phyloP scores from a whole-genome alignment of 129 eudicot species.

The Flaveria ramosissima region DNA sequence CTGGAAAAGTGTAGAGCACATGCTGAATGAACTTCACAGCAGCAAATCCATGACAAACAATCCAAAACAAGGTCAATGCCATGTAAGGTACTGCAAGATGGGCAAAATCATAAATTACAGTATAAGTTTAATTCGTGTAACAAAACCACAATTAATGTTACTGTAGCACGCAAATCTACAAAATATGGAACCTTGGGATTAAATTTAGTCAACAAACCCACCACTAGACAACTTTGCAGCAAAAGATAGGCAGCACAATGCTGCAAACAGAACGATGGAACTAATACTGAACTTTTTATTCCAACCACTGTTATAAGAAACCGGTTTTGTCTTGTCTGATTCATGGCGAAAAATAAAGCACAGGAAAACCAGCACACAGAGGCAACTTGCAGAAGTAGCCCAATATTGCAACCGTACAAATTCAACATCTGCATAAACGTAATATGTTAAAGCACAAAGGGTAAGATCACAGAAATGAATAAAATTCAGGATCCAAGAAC shows the following conservation, averaged over 20 bases:
- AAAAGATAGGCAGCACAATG: slow-evolving; percentile 43
- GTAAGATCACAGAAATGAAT: background rate
- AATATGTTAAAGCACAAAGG: slow-evolving; percentile 22
- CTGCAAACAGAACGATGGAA: slow-evolving; percentile 41
- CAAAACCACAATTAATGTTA: background rate
- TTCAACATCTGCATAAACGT: slow-evolving; percentile 51
- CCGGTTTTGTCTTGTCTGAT: slow-evolving; percentile 25
- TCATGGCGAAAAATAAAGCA: slow-evolving; percentile 35
- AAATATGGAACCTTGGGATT: background rate
- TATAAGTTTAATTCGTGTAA: slow-evolving; percentile 4
- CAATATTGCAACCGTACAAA: slow-evolving; percentile 65
- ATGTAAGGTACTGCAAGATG: slow-evolving; percentile 48
- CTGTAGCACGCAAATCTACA: background rate
- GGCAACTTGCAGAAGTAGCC: slow-evolving; percentile 62
- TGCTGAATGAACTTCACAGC: slow-evolving; percentile 69
- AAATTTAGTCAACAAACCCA: slow-evolving; percentile 24
- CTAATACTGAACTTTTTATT: slow-evolving; percentile 35
- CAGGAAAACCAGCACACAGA: slow-evolving; percentile 60
- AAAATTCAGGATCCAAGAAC: background rate
- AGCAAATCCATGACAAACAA: slow-evolving; percentile 63
- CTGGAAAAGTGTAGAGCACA: slow-evolving; percentile 69
- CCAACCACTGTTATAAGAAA: slow-evolving; percentile 30
- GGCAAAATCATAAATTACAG: background rate
- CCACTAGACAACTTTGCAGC: slow-evolving; percentile 41
- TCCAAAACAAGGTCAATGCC: slow-evolving; percentile 54